Percentiles rank a stretch among this genome's conserved stretches.
Conservation (phyloP, 2,329 filamentous ascomycete species). For the Colletotrichum destructivum region DNA sequence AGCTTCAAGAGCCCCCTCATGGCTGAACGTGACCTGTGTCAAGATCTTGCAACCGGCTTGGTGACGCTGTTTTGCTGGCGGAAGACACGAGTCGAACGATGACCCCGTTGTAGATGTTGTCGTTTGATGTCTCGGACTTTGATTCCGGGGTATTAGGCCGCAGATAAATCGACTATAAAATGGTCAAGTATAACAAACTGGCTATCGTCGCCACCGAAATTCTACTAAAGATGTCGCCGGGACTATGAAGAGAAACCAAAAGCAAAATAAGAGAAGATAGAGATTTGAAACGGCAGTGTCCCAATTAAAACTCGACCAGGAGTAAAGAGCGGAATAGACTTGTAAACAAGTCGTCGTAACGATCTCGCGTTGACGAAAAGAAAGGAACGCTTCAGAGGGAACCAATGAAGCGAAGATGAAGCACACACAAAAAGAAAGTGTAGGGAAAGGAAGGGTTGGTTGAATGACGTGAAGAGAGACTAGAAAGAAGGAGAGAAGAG, state of each 20-base stretch:
- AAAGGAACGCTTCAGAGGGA: slow-evolving; percentile 35
- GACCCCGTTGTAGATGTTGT: neutral
- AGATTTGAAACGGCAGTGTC: neutral
- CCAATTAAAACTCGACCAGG: slow-evolving; percentile 29
- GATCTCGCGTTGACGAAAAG: slow-evolving; percentile 18
- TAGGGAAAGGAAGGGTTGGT: slow-evolving; percentile 18
- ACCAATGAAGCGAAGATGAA: slow-evolving; percentile 35
- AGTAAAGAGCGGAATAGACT: slow-evolving; percentile 39
- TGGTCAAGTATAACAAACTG: slow-evolving; percentile 6
- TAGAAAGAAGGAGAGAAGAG: slow-evolving; percentile 16
- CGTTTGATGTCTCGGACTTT: slow-evolving; percentile 5
- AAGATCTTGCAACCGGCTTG: neutral
- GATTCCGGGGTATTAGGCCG: neutral
- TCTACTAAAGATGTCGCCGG: slow-evolving; percentile 22
- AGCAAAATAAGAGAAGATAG: neutral
- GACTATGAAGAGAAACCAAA: slow-evolving; percentile 15
- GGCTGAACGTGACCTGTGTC: neutral
- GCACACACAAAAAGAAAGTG: slow-evolving; percentile 28
- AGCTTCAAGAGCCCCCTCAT: slow-evolving; percentile 34
- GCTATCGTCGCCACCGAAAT: neutral
- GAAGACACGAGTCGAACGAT: neutral
- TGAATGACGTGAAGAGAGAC: slow-evolving; percentile 26
- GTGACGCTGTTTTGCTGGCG: neutral
- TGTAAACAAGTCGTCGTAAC: slow-evolving; percentile 27
- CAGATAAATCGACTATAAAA: slow-evolving; percentile 16